Base-by-base conservation (phyloP, 169 alveolate genomes). In the Miamiensis avidus region DNA sequence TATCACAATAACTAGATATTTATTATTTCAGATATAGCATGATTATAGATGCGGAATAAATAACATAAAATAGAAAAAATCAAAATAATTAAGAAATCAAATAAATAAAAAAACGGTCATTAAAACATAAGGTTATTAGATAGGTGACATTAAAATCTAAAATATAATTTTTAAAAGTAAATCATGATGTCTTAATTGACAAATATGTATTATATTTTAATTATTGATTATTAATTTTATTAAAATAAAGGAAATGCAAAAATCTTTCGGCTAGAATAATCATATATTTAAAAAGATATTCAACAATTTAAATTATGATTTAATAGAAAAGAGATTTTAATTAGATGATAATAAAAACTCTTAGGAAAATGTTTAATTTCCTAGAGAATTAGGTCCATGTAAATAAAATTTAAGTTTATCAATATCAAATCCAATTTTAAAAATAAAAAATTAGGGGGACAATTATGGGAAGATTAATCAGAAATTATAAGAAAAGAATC, bases 401-500 rank as follows among this genome's bases (percentile, higher is more conserved):
- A 49, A 49, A 49, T 11, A 49, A 49, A 11, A 49, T 49, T 11
- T 11, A 49, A 11, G 69, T 11, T 49, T 11, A 49, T 49, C n/a
- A n/a, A n/a, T n/a, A n/a, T n/a, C n/a, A n/a, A n/a, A n/a, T n/a
- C n/a, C n/a, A n/a, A n/a, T n/a, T n/a, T n/a, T n/a, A n/a, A n/a
- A n/a, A n/a, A n/a, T n/a, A n/a, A n/a, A n/a, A n/a, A n/a, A n/a
- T n/a, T n/a, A 49, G 69, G 84, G 84, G 84, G 65, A 29, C 87
- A 84, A 34, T 86, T 83, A 75, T 91, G 95, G 95, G 82, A 34
- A 33, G 78, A 84, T 65, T 65, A 78, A 33, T 31, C 85, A 32
- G 29, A 78, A 49, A 82, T 75, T 29, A 75, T 75, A 29, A 74
- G 33, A 64, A 72, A 78, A 32, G 49, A 75, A 26, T 83, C 93